These are phyloP conservation scores for Penicillium sp. DNA, from an alignment of 2,329 filamentous ascomycete species.

Conservation along the genomic window DNA sequence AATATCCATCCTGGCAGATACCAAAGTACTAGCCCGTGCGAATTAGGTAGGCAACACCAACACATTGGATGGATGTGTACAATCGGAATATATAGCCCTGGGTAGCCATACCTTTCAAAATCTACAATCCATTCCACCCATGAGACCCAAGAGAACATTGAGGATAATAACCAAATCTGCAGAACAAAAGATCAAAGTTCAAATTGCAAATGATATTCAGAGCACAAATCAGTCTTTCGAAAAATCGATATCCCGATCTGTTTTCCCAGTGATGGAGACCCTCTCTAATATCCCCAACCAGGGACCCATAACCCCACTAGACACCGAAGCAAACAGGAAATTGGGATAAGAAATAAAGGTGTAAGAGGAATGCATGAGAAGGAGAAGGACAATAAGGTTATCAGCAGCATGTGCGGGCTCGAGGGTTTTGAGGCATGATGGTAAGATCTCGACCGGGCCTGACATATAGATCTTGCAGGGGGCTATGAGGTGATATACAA, in stretches of 20 bases:
- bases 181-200: conserved; percentile 6
- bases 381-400: conserved; percentile 3
- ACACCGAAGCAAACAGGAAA: conserved; percentile 14
- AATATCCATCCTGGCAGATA: not conserved
- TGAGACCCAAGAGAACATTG: not conserved
- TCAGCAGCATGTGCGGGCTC: conserved; percentile 8
- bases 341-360: not conserved
- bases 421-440: not conserved
- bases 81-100: no score
- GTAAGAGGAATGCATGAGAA: not conserved
- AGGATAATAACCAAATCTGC: not conserved
- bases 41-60: no score
- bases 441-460: not conserved
- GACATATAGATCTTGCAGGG: not conserved
- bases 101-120: conserved; percentile 2
- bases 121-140: conserved; percentile 9
- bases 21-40: not conserved
- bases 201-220: conserved; percentile 9
- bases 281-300: conserved; percentile 31
- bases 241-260: conserved; percentile 20
- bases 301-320: conserved; percentile 22
- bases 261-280: conserved; percentile 39
- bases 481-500: not conserved
- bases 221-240: conserved; percentile 18
- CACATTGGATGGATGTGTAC: no score